phyloP scores from a whole-genome alignment of 228 moss, liverwort and hornwort species.

The Sphagnum fallax region DNA sequence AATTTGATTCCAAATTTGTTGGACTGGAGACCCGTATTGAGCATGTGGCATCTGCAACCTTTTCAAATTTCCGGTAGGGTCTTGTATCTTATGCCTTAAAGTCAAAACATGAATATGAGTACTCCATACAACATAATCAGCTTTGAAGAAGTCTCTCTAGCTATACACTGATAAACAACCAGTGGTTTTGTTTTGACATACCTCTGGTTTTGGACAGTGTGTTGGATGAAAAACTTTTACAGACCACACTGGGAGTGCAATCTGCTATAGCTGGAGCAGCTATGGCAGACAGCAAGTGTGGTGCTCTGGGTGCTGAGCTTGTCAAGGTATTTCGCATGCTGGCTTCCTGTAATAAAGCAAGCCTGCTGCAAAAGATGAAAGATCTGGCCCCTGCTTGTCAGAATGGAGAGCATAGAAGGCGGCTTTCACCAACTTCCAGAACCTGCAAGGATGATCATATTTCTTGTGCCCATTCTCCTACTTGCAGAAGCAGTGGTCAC shows the following conservation, averaged over 20 bases:
- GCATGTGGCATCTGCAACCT: constrained; percentile 89
- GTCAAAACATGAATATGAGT: background rate
- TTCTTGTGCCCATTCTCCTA: constrained; percentile 51
- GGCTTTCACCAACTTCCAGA: constrained; percentile 38
- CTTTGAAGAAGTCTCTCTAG: background rate
- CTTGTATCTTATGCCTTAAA: too few species aligned
- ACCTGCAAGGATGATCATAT: constrained; percentile 26
- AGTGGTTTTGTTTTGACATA: background rate
- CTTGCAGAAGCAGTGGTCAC: constrained; percentile 12
- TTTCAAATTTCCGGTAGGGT: constrained; percentile 77
- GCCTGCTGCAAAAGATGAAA: background rate
- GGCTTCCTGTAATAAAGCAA: constrained; percentile 52
- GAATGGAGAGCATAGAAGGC: constrained; percentile 35
- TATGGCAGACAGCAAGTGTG: constrained; percentile 85
- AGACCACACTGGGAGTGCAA: constrained; percentile 66
- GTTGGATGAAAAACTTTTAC: constrained; percentile 83
- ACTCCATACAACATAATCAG: background rate
- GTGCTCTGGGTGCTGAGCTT: constrained; percentile 86
- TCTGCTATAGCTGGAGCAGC: constrained; percentile 87
- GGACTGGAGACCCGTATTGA: constrained; percentile 90
- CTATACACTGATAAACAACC: background rate
- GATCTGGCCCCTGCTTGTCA: constrained; percentile 16
- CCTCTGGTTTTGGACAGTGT: constrained; percentile 37
- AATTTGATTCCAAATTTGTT: constrained; percentile 44
- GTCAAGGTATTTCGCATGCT: constrained; percentile 76